phyloP scores from a whole-genome alignment of 495 filamentous ascomycete genomes.

The Hypomontagnella monticulosa region DNA sequence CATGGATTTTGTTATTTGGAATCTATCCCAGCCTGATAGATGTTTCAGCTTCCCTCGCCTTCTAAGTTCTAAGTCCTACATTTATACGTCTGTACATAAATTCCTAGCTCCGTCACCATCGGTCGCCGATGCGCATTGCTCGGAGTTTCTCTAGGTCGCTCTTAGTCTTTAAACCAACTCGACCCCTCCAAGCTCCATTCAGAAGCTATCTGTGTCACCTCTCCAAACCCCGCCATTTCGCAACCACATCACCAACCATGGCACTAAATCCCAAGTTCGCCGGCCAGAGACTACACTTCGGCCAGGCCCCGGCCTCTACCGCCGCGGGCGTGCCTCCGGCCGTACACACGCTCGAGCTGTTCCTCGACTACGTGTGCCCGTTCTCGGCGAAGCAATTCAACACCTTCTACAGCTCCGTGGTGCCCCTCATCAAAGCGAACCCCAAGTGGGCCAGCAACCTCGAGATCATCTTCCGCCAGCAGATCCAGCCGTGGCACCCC shows the following conservation, averaged over 20 bases:
- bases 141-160: slow-evolving; percentile 27
- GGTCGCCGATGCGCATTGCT: slow-evolving; percentile 33
- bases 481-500: slow-evolving; percentile 97
- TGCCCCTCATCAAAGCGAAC: slow-evolving; percentile 64
- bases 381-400: slow-evolving; percentile 73
- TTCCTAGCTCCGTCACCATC: slow-evolving; percentile 16
- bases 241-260: slow-evolving; percentile 59
- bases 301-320: slow-evolving; percentile 36
- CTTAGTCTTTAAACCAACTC: slow-evolving; percentile 14
- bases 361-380: slow-evolving; percentile 89
- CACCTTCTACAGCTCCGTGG: slow-evolving; percentile 68
- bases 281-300: slow-evolving; percentile 68
- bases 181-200: background rate
- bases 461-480: slow-evolving; percentile 84
- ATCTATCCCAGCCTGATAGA: slow-evolving; percentile 6
- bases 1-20: slow-evolving; percentile 6
- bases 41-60: background rate
- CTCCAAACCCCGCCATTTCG: slow-evolving; percentile 9
- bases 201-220: background rate
- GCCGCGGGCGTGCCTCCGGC: slow-evolving; percentile 54
- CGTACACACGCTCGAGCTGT: slow-evolving; percentile 80
- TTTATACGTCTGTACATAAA: background rate
- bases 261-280: slow-evolving; percentile 81
- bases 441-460: slow-evolving; percentile 63
- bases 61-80: background rate